phyloP scores from a whole-genome alignment of 192 early-diverging fungal species.

The Podila clonocystis region DNA sequence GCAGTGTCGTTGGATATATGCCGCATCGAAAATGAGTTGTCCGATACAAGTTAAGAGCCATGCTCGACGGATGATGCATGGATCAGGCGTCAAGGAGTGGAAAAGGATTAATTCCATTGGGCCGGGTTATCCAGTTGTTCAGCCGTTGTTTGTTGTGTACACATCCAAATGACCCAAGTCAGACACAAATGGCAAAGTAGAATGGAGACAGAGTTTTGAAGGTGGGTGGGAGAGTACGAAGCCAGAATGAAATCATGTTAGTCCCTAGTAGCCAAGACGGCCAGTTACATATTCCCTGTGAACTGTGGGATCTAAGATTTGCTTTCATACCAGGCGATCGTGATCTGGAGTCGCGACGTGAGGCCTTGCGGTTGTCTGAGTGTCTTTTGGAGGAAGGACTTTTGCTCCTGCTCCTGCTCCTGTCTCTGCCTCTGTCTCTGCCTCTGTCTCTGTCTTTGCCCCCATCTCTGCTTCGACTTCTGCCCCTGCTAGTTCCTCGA shows the following conservation, averaged over 20 bases:
- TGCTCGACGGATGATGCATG: background rate
- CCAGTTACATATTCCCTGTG: background rate
- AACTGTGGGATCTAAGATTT: background rate
- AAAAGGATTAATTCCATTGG: too few relatives aligned
- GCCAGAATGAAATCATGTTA: background rate
- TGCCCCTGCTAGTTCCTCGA: too few relatives aligned
- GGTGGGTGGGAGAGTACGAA: background rate
- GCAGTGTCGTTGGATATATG: background rate
- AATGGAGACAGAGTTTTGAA: background rate
- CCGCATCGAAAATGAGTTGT: background rate
- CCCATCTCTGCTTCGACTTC: too few relatives aligned
- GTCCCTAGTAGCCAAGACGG: background rate
- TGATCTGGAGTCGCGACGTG: constrained; percentile 23
- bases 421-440: too few relatives aligned
- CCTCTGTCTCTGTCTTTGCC: too few relatives aligned
- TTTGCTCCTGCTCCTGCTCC: too few relatives aligned
- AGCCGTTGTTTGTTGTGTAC: background rate
- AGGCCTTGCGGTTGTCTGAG: background rate
- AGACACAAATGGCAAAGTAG: background rate
- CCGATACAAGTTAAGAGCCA: background rate
- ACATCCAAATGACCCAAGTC: background rate
- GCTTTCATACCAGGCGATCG: constrained; percentile 44
- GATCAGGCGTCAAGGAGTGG: too few relatives aligned
- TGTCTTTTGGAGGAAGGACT: too few relatives aligned
- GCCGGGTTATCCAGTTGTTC: too few relatives aligned